A percentile compares a stretch with the other conserved stretches of the same genome.
Evolutionary conservation across 805 yeast species (phyloP).

Genomic region (Nakazawaea siamensis): DNA sequence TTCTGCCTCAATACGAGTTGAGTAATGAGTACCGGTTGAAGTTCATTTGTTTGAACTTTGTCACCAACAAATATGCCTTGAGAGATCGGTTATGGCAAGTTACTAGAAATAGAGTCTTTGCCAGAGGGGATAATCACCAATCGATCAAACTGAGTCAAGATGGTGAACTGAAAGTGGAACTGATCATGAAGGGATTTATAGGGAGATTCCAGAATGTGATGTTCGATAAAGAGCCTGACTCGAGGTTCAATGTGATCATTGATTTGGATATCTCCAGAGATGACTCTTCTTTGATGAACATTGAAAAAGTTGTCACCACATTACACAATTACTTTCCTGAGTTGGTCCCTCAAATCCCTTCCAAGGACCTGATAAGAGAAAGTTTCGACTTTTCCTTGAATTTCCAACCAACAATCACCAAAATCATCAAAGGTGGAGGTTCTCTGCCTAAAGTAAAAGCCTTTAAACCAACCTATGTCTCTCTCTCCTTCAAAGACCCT

Average conservation of each 20-base stretch:
- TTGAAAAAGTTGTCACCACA: slow-evolving; percentile 29
- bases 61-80: slow-evolving; percentile 22
- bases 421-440: slow-evolving; percentile 18
- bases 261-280: slow-evolving; percentile 36
- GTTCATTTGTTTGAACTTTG: slow-evolving; percentile 63
- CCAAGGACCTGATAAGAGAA: slow-evolving; percentile 27
- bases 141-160: slow-evolving; percentile 50
- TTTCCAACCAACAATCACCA: slow-evolving; percentile 45
- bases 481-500: slow-evolving; percentile 26
- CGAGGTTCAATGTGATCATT: slow-evolving; percentile 56
- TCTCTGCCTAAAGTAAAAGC: slow-evolving; percentile 9
- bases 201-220: slow-evolving; percentile 58
- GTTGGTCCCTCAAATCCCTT: slow-evolving; percentile 31
- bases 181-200: slow-evolving; percentile 70
- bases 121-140: slow-evolving; percentile 85
- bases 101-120: slow-evolving; percentile 51
- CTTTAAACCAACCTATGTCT: slow-evolving; percentile 35
- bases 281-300: slow-evolving; percentile 43
- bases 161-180: slow-evolving; percentile 40
- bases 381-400: slow-evolving; percentile 47
- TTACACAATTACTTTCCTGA: slow-evolving; percentile 35
- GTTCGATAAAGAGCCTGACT: slow-evolving; percentile 45
- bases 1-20: slow-evolving; percentile 35
- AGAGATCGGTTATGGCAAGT: slow-evolving; percentile 32
- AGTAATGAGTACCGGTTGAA: slow-evolving; percentile 30